Evolutionary conservation across 768 basidiomycete genomes (phyloP).

Genomic region (Agaricus blazei): DNA sequence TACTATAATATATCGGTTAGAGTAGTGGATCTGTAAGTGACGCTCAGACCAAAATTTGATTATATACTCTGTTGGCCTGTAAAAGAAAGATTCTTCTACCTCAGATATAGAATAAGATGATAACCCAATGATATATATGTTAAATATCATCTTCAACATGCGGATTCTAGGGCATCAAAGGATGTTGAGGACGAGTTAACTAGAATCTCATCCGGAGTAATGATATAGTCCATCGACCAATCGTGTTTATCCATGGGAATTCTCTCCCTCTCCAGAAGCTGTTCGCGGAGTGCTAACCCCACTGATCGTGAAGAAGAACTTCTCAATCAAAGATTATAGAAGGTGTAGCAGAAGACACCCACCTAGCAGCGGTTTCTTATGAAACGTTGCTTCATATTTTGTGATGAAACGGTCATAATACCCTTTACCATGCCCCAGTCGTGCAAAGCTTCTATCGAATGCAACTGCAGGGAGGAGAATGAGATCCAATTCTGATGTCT

Average conservation of each 20-base stretch:
- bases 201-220: constrained; percentile 36
- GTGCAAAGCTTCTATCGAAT: constrained; percentile 62
- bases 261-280: constrained; percentile 44
- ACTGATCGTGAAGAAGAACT: constrained; percentile 33
- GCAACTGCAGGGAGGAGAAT: constrained; percentile 68
- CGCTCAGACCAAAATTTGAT: no score
- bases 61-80: no score
- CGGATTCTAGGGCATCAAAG: not conserved
- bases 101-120: no score
- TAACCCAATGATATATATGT: no score
- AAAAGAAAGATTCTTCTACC: no score
- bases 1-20: no score
- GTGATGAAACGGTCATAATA: constrained; percentile 77
- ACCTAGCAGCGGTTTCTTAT: constrained; percentile 57
- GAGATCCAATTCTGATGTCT: constrained; percentile 40
- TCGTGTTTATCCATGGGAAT: constrained; percentile 56
- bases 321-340: not conserved
- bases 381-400: constrained; percentile 40
- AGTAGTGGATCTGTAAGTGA: no score
- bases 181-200: not conserved
- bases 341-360: constrained; percentile 14
- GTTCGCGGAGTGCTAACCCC: constrained; percentile 61
- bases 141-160: not conserved
- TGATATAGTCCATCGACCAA: constrained; percentile 59
- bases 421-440: constrained; percentile 80